phyloP scores from a whole-genome alignment of 192 early-diverging fungal species.

The Cetraspora pellucida region DNA sequence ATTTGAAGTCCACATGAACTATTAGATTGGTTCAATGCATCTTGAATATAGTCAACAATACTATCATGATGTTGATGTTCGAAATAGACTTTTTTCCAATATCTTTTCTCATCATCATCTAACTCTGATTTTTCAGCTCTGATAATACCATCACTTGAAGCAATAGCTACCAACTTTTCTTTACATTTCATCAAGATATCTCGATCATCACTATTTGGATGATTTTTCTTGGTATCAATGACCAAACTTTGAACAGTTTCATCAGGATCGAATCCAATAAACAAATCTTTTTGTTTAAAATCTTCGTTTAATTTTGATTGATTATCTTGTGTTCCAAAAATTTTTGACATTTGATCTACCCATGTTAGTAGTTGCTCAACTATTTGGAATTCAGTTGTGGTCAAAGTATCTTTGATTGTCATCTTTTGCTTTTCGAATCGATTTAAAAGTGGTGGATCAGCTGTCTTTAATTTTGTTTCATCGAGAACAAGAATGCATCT shows the following conservation, averaged over 20 bases:
- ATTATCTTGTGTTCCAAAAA: neutral
- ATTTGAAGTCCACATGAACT: neutral
- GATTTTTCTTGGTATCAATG: neutral
- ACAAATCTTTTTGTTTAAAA: slow-evolving; percentile 21
- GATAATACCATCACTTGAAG: slow-evolving; percentile 28
- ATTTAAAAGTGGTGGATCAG: slow-evolving; percentile 29
- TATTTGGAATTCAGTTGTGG: neutral
- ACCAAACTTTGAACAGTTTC: slow-evolving; percentile 31
- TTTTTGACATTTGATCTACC: slow-evolving; percentile 1
- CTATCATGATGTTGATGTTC: slow-evolving; percentile 14
- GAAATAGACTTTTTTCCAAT: slow-evolving; percentile 21
- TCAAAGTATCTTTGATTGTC: slow-evolving; percentile 9
- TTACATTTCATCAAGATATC: slow-evolving; percentile 17
- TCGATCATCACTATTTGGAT: neutral
- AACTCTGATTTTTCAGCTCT: slow-evolving; percentile 11
- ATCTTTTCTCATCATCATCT: neutral
- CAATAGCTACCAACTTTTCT: slow-evolving; percentile 7
- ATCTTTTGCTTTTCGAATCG: slow-evolving; percentile 22
- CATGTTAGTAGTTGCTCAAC: slow-evolving; percentile 7
- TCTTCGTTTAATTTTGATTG: too few species aligned
- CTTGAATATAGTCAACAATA: slow-evolving; percentile 14
- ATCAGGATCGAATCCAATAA: slow-evolving; percentile 26
- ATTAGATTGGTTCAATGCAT: neutral
- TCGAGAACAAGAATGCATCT: slow-evolving; percentile 28
- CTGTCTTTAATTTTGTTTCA: neutral